A percentile compares a stretch with the other conserved stretches of the same genome.
Evolutionary conservation across 345 rosid species (phyloP).

Genomic region (Gossypium mustelinum): DNA sequence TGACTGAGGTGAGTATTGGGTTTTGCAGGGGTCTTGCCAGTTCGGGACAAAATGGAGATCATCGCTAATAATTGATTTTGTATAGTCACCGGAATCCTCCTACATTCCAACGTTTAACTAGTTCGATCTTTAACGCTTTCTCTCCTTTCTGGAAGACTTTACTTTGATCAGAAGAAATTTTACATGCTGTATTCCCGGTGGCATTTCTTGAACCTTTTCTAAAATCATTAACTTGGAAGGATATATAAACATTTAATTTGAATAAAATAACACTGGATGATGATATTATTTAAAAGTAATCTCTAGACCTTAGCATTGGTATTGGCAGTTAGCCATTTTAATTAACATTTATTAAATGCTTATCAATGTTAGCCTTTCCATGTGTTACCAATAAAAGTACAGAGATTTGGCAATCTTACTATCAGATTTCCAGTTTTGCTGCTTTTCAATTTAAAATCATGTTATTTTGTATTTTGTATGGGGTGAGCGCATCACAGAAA

Average conservation of each 20-base stretch:
- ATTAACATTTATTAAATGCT: background rate
- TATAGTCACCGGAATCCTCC: background rate
- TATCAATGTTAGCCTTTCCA: background rate
- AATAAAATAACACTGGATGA: slow-evolving; percentile 25
- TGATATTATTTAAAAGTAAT: background rate
- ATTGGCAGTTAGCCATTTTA: background rate
- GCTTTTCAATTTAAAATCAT: no score
- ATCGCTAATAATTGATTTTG: slow-evolving; percentile 32
- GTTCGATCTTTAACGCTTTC: slow-evolving; percentile 20
- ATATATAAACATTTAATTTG: slow-evolving; percentile 29
- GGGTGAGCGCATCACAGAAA: no score
- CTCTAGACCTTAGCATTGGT: background rate
- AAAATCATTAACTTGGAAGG: slow-evolving; percentile 26
- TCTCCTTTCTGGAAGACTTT: slow-evolving; percentile 24
- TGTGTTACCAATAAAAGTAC: background rate
- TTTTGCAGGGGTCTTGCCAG: slow-evolving; percentile 52
- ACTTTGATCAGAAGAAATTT: slow-evolving; percentile 17
- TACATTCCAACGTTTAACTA: slow-evolving; percentile 16
- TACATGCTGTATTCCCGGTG: slow-evolving; percentile 15
- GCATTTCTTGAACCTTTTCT: slow-evolving; percentile 4
- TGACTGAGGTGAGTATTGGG: slow-evolving; percentile 7
- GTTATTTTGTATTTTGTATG: no score
- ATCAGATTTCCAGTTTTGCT: no score
- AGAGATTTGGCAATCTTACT: background rate
- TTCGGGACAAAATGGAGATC: slow-evolving; percentile 39